Evolutionary conservation across 768 basidiomycete species (phyloP), one percentile per base, ranked within the genome.

Genomic region (Rhizopogon salebrosus): DNA sequence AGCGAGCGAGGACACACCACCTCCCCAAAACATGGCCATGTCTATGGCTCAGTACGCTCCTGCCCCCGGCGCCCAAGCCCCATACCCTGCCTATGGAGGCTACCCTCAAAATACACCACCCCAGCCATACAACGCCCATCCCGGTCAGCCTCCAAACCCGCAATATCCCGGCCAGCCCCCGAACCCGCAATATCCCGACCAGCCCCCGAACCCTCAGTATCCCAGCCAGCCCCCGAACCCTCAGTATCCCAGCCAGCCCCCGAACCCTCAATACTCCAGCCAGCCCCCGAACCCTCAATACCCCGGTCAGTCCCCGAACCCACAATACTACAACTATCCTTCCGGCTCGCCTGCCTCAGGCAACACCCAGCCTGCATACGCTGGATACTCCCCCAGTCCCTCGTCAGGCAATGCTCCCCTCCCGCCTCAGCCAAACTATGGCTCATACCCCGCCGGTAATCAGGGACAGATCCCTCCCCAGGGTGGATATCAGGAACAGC

Each of bases 361-460:
- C 1, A 52, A 42, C 34, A 49, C 49, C 27, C 64, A 41, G 13
- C 43, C 10, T 13, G 31, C 24, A 35, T 51, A 54, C 10, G 5
- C 23, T 29, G 48, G 41, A 10, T 53, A 64, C 46, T 42, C 55
- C 36, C 27, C 56, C 27, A 42, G 48, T 18, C 13, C 41, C 13
- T 52, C 52, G 4, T 51, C 48, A 13, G 14, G 40, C 16, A 48
- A 29, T 10, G 26, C 50, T 22, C 3, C 54, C 36, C 53, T 41
- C 5, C 54, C 64, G 2, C 57, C 57, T 24, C 65, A 59, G 31
- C 53, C 65, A 5, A 59, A 58, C 24, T 57, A 54, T 51, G 39
- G 1, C 27, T 16, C 54, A 10, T 51, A 62, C n/a, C 65, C 64
- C 10, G 29, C 20, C 13, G 48, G 26, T 18, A 29, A 54, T 18